Percentiles rank a stretch among this genome's conserved stretches.
Evolutionary conservation across 495 filamentous ascomycete species (phyloP).

Genomic region (Barbatosphaeria neglecta): DNA sequence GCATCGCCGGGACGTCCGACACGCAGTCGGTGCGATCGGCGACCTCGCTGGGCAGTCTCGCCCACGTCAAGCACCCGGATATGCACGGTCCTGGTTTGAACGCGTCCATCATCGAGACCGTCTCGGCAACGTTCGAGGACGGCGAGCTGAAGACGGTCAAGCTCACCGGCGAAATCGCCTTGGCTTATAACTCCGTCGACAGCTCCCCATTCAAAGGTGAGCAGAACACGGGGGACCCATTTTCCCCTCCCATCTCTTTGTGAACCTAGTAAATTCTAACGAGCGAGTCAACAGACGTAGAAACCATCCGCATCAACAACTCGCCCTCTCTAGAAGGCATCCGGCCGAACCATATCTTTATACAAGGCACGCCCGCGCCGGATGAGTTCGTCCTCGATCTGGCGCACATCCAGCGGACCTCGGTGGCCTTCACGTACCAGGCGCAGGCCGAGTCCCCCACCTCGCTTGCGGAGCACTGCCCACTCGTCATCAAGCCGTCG

Average conservation of each 20-base stretch:
- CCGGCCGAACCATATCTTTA: conserved; percentile 84
- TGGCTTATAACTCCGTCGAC: conserved; percentile 62
- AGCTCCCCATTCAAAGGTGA: conserved; percentile 18
- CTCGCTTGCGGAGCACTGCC: conserved; percentile 48
- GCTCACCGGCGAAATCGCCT: conserved; percentile 81
- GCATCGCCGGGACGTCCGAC: conserved; percentile 52
- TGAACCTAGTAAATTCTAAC: background rate
- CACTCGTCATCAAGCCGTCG: conserved; percentile 62
- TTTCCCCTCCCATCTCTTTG: too few relatives aligned
- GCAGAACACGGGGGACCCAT: too few relatives aligned
- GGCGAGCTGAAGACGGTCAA: conserved; percentile 59
- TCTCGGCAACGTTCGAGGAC: conserved; percentile 71
- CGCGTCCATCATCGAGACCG: conserved; percentile 83
- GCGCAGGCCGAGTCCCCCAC: conserved; percentile 63
- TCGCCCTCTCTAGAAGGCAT: conserved; percentile 87
- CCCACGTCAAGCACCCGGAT: conserved; percentile 63
- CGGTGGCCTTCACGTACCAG: conserved; percentile 90
- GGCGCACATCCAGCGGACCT: conserved; percentile 55
- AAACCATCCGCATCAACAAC: conserved; percentile 78
- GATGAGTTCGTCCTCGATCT: conserved; percentile 75
- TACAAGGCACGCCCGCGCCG: conserved; percentile 50
- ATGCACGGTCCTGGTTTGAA: conserved; percentile 70
- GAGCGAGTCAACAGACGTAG: conserved; percentile 25
- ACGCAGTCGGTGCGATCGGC: conserved; percentile 86
- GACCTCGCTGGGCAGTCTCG: conserved; percentile 59